A percentile compares a stretch with the other conserved stretches of the same genome.
Evolutionary conservation across 2,329 filamentous ascomycete genomes (phyloP).

Genomic region (Fusarium sp.): DNA sequence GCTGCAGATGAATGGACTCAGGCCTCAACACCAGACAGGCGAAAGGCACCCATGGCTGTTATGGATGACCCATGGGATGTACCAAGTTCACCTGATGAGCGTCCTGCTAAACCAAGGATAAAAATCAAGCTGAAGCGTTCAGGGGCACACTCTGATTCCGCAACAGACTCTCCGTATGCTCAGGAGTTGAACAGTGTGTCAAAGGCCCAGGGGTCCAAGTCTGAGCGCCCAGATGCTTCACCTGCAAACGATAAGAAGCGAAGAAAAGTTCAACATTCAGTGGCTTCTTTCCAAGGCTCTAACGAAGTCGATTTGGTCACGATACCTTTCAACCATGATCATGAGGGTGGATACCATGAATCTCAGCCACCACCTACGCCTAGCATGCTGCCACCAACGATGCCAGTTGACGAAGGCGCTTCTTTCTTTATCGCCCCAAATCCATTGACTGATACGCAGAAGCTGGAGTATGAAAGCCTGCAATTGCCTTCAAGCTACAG

Average conservation of each 20-base stretch:
- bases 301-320: slow-evolving; percentile 46
- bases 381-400: slow-evolving; percentile 47
- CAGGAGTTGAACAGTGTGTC: background rate
- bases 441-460: slow-evolving; percentile 54
- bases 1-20: slow-evolving; percentile 49
- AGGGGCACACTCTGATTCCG: slow-evolving; percentile 7
- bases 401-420: slow-evolving; percentile 44
- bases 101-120: slow-evolving; percentile 15
- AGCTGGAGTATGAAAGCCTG: slow-evolving; percentile 51
- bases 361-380: slow-evolving; percentile 28
- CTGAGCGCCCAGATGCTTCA: background rate
- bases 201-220: background rate
- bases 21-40: slow-evolving; percentile 49
- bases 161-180: background rate
- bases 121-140: slow-evolving; percentile 35
- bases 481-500: slow-evolving; percentile 33
- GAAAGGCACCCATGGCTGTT: slow-evolving; percentile 39
- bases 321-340: slow-evolving; percentile 41
- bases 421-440: slow-evolving; percentile 52
- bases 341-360: slow-evolving; percentile 16
- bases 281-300: slow-evolving; percentile 24
- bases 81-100: slow-evolving; percentile 56
- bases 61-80: slow-evolving; percentile 58
- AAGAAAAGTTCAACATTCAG: slow-evolving; percentile 36
- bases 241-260: slow-evolving; percentile 38